These are phyloP conservation scores for Cercospora sp. DNA, from an alignment of 2,329 filamentous ascomycete species.

Conservation along the genomic window DNA sequence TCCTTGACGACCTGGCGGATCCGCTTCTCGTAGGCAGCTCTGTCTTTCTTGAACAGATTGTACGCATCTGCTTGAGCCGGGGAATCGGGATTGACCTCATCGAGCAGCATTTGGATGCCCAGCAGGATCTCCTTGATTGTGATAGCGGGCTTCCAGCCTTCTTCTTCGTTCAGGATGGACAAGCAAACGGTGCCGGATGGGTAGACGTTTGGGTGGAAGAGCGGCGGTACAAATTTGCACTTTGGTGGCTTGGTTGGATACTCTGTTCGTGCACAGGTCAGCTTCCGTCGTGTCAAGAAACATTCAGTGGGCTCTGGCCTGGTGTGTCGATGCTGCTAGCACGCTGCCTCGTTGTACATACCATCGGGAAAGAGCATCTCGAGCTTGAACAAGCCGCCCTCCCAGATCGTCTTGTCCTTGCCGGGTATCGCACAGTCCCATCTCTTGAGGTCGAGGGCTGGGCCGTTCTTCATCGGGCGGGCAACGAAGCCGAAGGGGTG, in stretches of 20 bases:
- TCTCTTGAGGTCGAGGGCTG: conserved; percentile 86
- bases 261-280: conserved; percentile 56
- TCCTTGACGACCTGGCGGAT: conserved; percentile 84
- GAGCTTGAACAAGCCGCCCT: conserved; percentile 94
- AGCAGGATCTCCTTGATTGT: conserved; percentile 97
- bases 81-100: conserved; percentile 95
- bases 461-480: conserved; percentile 74
- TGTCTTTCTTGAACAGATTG: conserved; percentile 92
- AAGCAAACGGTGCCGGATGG: conserved; percentile 96
- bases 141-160: conserved; percentile 97
- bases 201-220: conserved; percentile 99
- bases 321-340: neutral
- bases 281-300: neutral
- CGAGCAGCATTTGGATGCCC: conserved; percentile 90
- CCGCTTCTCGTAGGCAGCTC: conserved; percentile 81
- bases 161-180: conserved; percentile 96
- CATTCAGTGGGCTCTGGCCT: too few species aligned
- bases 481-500: conserved; percentile 98
- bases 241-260: conserved; percentile 99
- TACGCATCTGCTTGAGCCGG: conserved; percentile 97
- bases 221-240: conserved; percentile 94
- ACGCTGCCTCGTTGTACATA: conserved; percentile 39
- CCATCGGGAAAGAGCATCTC: conserved; percentile 91
- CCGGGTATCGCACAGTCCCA: conserved; percentile 98
- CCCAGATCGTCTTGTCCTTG: conserved; percentile 96